These are phyloP conservation scores for Crataegus laevigata DNA, from an alignment of 306 rosid genomes.

Conservation along the genomic window DNA sequence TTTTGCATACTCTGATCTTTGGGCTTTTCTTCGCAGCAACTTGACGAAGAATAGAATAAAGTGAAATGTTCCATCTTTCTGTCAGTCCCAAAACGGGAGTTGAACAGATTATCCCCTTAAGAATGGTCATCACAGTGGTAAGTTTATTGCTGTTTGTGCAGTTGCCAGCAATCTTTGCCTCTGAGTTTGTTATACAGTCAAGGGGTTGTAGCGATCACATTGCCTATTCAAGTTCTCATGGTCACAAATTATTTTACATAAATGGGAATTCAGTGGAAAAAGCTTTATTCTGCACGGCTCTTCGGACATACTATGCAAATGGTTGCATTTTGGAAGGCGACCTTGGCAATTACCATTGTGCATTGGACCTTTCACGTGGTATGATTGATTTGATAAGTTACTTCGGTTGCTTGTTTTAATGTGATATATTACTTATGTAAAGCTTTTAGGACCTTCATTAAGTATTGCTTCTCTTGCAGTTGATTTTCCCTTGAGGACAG, in stretches of 20 bases:
- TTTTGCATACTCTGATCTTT: neutral
- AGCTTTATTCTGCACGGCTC: constrained; percentile 50
- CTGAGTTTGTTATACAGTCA: constrained; percentile 33
- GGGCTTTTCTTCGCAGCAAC: constrained; percentile 1
- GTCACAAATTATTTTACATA: constrained; percentile 43
- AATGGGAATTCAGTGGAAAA: constrained; percentile 47
- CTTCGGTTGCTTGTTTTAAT: neutral
- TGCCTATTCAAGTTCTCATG: constrained; percentile 36
- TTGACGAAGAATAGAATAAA: neutral
- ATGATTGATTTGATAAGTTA: constrained; percentile 10
- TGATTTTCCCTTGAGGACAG: constrained; percentile 34
- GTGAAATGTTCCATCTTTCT: constrained; percentile 28
- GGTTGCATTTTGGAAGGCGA: constrained; percentile 47
- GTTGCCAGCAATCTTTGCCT: constrained; percentile 37
- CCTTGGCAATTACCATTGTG: constrained; percentile 38
- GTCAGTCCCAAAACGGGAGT: constrained; percentile 14
- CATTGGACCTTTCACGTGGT: constrained; percentile 42
- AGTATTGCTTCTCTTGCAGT: constrained; percentile 35
- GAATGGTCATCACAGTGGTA: constrained; percentile 35
- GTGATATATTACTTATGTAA: neutral
- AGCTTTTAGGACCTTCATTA: constrained; percentile 9
- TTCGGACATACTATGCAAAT: constrained; percentile 41
- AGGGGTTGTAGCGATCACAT: constrained; percentile 52
- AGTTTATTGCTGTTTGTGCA: constrained; percentile 39
- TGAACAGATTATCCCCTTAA: constrained; percentile 18